Percentiles rank a stretch among this genome's conserved stretches.
phyloP scores from a whole-genome alignment of 352 stramenopile species.

The Globisporangium yorkense region DNA sequence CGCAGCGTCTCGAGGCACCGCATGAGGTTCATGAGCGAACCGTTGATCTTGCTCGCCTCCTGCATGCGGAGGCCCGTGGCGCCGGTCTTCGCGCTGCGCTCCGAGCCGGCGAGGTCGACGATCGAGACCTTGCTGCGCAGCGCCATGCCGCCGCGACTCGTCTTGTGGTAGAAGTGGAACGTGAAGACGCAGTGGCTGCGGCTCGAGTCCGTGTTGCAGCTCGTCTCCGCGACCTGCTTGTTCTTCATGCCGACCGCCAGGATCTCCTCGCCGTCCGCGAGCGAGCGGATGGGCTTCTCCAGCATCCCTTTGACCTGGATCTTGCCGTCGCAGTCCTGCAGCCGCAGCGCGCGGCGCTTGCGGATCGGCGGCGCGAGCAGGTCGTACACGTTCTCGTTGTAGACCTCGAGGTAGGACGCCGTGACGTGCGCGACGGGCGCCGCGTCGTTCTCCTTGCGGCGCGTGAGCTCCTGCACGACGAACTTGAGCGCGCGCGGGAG shows the following conservation, averaged over 20 bases:
- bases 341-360: constrained; percentile 57
- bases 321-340: constrained; percentile 83
- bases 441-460: constrained; percentile 34
- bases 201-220: constrained; percentile 87
- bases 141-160: constrained; percentile 9
- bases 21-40: constrained; percentile 97
- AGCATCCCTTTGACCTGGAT: constrained; percentile 85
- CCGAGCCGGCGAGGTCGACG: constrained; percentile 92
- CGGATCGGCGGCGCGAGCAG: constrained; percentile 68
- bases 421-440: constrained; percentile 43
- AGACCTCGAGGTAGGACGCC: constrained; percentile 97
- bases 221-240: constrained; percentile 83
- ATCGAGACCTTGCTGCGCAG: constrained; percentile 81
- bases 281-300: constrained; percentile 48
- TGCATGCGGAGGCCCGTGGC: constrained; percentile 89
- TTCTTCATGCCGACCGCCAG: constrained; percentile 63
- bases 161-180: constrained; percentile 61
- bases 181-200: constrained; percentile 90
- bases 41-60: constrained; percentile 98
- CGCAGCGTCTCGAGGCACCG: constrained; percentile 93
- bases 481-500: constrained; percentile 75
- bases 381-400: constrained; percentile 98
- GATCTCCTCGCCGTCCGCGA: constrained; percentile 69
- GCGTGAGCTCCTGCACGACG: constrained; percentile 60
- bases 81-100: constrained; percentile 68